Base-by-base conservation (phyloP, 2,329 filamentous ascomycete genomes). In the Fusarium mangiferae region DNA sequence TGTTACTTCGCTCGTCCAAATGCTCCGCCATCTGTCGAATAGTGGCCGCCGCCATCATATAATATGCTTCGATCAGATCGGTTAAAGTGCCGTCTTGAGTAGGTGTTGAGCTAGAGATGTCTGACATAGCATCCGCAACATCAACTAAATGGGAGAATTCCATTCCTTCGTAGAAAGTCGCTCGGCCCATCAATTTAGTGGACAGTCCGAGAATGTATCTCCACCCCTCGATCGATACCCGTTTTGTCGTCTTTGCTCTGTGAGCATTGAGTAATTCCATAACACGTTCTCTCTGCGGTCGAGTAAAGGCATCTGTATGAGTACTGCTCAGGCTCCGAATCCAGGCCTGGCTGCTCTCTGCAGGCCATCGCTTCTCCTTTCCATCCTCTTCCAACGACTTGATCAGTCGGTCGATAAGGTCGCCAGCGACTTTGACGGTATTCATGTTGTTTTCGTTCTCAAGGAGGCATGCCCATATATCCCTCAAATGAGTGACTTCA, bases 101-200 rank as follows among this genome's bases (percentile, higher is more conserved):
- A 7, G 77, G 65, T 11, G 74, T 63, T 46, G 79, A 78, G 38
- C 74, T 73, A 22, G 75, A 76, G 28, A 81, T 45, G 41, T 62
- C 70, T 14, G 80, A 80, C 65, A 83, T 72, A 12, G 78, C 77
- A 42, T 83, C 78, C 4, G 83, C 83, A 14, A 82, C 69, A 10
- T 79, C 77, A 6, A 81, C 76, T 10, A 84, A 78, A 60, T 84
- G 78, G 1, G 76, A 71, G 56, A 85, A 89, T 4, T 68, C 76
- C 80, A 89, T 84, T 1, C 78, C 81, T 71, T 86, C 81, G 72
- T 89, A 87, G 63, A 88, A 88, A 0, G 86, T 88, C 1, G 87
- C 83, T n/a, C 83, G 82, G 10, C 80, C 78, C 84, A 89, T 87
- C 30, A 89, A 78, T 74, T 87, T 89, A 6, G 83, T 78, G 70